phyloP scores from a whole-genome alignment of 2,329 filamentous ascomycete species.

The Ophiostoma sp. region DNA sequence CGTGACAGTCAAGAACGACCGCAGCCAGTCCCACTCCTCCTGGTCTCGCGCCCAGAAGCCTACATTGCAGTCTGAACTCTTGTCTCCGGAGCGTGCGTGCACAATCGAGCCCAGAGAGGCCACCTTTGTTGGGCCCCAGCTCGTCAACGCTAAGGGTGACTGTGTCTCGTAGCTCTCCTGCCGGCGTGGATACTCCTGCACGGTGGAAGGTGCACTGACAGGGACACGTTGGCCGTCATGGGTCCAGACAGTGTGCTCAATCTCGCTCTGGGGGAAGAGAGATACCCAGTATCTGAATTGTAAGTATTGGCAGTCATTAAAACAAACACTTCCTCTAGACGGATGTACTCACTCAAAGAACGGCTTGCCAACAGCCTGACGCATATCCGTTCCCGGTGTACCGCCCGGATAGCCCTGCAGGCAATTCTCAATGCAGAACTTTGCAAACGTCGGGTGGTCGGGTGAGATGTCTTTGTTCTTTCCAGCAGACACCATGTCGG shows the following conservation, averaged over 20 bases:
- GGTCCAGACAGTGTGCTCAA: constrained; percentile 32
- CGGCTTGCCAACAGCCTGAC: constrained; percentile 33
- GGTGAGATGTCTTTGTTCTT: constrained; percentile 26
- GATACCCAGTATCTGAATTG: constrained; percentile 31
- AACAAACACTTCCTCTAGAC: not conserved
- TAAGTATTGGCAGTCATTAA: too few species aligned
- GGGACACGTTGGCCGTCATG: constrained; percentile 29
- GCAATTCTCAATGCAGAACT: constrained; percentile 32
- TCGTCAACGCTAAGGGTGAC: constrained; percentile 24
- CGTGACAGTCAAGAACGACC: constrained; percentile 38
- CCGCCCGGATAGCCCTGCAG: constrained; percentile 34
- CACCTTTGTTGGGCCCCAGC: constrained; percentile 33
- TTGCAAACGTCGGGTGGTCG: constrained; percentile 30
- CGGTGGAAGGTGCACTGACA: constrained; percentile 30
- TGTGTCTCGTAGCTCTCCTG: constrained; percentile 32
- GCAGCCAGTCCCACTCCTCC: constrained; percentile 45
- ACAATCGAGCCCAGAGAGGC: constrained; percentile 39
- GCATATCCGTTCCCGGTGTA: constrained; percentile 32
- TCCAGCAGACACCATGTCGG: constrained; percentile 30
- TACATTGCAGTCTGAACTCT: constrained; percentile 42
- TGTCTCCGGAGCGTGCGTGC: constrained; percentile 43
- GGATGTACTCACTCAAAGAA: constrained; percentile 29
- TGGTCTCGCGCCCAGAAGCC: constrained; percentile 43
- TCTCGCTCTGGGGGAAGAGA: constrained; percentile 32
- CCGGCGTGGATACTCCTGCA: constrained; percentile 29